Evolutionary conservation across 257 asterid genomes (phyloP).

Genomic region (Salvia splendens): DNA sequence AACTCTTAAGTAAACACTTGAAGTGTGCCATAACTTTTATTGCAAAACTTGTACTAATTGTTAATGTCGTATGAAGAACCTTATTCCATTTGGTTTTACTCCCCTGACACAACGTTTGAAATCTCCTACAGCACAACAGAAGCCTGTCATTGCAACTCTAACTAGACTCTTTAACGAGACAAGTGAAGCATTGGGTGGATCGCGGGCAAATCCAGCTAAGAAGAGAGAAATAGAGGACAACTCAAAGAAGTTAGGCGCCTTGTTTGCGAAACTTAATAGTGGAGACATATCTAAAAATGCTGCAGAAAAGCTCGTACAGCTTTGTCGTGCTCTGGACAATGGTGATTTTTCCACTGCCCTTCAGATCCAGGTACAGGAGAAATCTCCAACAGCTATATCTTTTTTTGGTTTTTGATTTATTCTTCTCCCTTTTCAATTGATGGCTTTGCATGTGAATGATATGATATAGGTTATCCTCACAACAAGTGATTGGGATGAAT

Average conservation of each 20-base stretch:
- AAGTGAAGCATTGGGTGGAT: constrained; percentile 84
- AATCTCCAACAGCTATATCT: neutral
- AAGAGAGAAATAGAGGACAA: constrained; percentile 94
- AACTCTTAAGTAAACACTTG: neutral
- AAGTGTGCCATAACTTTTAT: neutral
- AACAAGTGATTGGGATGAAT: constrained; percentile 97
- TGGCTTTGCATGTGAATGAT: constrained; percentile 7
- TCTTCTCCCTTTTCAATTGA: neutral
- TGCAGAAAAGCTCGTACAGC: constrained; percentile 84
- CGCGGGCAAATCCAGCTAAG: constrained; percentile 87
- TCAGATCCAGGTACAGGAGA: constrained; percentile 70
- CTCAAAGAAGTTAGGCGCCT: constrained; percentile 83
- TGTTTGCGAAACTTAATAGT: constrained; percentile 76
- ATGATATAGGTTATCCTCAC: constrained; percentile 72
- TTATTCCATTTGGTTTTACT: constrained; percentile 4
- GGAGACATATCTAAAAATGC: constrained; percentile 92
- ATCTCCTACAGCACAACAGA: constrained; percentile 75
- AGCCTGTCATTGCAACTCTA: constrained; percentile 81
- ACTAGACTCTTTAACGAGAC: constrained; percentile 89
- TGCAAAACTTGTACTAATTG: neutral
- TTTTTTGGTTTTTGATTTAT: neutral
- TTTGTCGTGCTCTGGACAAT: constrained; percentile 82
- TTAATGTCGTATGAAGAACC: neutral
- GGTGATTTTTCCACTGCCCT: constrained; percentile 86
- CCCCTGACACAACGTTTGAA: constrained; percentile 1